Evolutionary conservation across 768 basidiomycete species (phyloP).

Genomic region (Hericium erinaceus): DNA sequence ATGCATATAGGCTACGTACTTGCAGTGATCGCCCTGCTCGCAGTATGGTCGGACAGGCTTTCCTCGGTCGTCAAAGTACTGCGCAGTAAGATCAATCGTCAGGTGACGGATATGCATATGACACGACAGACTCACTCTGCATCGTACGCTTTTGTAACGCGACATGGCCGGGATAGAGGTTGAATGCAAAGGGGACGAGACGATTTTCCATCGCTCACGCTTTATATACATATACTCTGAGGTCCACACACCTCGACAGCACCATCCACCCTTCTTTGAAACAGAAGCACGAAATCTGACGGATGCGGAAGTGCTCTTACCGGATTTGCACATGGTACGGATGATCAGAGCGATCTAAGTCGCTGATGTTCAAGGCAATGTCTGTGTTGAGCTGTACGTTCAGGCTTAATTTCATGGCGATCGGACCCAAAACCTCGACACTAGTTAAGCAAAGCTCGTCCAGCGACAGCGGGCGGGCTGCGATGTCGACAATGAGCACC

Average conservation of each 20-base stretch:
- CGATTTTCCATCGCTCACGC: not conserved
- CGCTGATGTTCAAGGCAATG: too few relatives aligned
- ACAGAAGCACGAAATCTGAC: not conserved
- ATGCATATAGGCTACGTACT: not conserved
- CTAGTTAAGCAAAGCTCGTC: too few relatives aligned
- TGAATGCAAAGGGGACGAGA: not conserved
- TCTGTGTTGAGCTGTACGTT: too few relatives aligned
- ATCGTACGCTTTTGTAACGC: not conserved
- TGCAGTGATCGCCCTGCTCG: not conserved
- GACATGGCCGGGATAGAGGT: not conserved
- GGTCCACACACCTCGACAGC: not conserved
- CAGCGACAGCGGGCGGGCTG: too few relatives aligned
- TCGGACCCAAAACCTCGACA: too few relatives aligned
- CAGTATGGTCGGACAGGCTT: not conserved
- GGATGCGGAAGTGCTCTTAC: not conserved
- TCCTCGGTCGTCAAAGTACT: constrained; percentile 1
- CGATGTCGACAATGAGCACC: too few relatives aligned
- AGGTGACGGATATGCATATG: not conserved
- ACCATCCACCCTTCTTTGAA: not conserved
- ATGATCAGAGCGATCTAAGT: too few relatives aligned
- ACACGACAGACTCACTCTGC: not conserved
- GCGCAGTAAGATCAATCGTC: not conserved
- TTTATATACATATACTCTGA: not conserved
- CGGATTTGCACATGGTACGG: not conserved
- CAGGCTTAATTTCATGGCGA: too few relatives aligned